Conservation (phyloP, 352 stramenopile genomes). For the Pythium utonaiense region DNA sequence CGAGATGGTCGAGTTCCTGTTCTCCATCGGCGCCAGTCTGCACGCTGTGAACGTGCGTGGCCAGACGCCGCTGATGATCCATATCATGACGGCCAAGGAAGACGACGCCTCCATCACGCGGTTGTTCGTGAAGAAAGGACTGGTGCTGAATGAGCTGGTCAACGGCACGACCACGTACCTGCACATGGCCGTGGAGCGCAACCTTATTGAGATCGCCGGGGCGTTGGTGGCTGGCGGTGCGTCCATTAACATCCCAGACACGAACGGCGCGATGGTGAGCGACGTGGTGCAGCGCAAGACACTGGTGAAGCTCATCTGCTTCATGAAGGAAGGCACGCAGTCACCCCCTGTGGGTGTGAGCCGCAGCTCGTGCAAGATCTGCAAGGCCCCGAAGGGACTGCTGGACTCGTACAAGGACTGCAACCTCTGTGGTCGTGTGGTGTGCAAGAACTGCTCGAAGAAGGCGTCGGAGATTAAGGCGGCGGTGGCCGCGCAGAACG, state of each 20-base stretch:
- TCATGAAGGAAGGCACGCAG: constrained; percentile 77
- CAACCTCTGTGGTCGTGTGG: constrained; percentile 63
- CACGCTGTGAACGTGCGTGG: constrained; percentile 71
- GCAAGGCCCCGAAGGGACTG: constrained; percentile 70
- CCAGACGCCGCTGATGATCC: constrained; percentile 80
- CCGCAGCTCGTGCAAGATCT: constrained; percentile 78
- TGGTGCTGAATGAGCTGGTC: constrained; percentile 59
- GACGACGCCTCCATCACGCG: constrained; percentile 56
- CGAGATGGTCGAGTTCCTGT: constrained; percentile 68
- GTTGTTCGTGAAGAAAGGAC: constrained; percentile 48
- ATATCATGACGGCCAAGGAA: constrained; percentile 70
- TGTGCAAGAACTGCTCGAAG: constrained; percentile 84
- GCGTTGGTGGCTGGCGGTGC: constrained; percentile 66
- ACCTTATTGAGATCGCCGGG: constrained; percentile 58
- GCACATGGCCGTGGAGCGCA: constrained; percentile 75
- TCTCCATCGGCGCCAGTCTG: constrained; percentile 59
- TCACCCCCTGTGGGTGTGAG: constrained; percentile 45
- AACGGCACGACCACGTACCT: constrained; percentile 77
- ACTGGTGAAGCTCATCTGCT: constrained; percentile 73
- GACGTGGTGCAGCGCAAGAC: constrained; percentile 73
- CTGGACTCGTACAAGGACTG: constrained; percentile 76
- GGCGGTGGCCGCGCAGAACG: constrained; percentile 16
- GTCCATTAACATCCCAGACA: constrained; percentile 81
- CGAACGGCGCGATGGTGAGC: constrained; percentile 75
- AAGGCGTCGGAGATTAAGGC: constrained; percentile 69